A percentile compares a stretch with the other conserved stretches of the same genome.
phyloP scores from a whole-genome alignment of 2,329 filamentous ascomycete genomes.

The Trichophyton benhamiae region DNA sequence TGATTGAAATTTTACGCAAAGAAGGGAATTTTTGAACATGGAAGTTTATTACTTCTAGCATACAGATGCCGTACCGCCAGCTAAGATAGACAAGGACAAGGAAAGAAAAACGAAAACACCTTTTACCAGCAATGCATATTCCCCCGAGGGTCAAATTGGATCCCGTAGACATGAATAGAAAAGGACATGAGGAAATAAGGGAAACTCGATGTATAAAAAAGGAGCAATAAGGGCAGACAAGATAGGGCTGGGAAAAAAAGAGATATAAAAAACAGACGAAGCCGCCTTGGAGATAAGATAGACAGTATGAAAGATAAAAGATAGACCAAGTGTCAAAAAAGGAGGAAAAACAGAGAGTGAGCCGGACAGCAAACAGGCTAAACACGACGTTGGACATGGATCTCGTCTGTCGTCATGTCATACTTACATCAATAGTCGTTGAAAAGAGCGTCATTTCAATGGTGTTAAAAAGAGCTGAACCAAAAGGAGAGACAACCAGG shows the following conservation, averaged over 20 bases:
- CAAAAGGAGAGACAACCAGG: background rate
- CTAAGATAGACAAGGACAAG: background rate
- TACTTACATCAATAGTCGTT: background rate
- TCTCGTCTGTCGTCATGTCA: constrained; percentile 4
- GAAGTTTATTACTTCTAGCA: constrained; percentile 3
- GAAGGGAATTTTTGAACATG: background rate
- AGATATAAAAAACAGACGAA: too few relatives aligned
- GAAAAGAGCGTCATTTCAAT: constrained; percentile 5
- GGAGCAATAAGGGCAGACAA: background rate
- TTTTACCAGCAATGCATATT: constrained; percentile 3
- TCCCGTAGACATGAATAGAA: background rate
- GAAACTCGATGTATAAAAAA: background rate
- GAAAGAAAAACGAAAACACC: background rate
- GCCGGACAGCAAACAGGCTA: background rate
- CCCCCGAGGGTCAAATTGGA: background rate
- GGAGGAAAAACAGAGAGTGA: background rate
- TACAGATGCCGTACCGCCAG: background rate
- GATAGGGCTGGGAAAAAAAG: background rate
- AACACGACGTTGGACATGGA: constrained; percentile 1
- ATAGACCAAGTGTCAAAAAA: background rate
- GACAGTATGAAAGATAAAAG: constrained; percentile 8
- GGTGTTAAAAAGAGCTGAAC: constrained; percentile 4
- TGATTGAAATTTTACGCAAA: background rate
- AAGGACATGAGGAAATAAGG: background rate
- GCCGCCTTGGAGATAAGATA: background rate